Percentiles rank a stretch among this genome's conserved stretches.
These are phyloP conservation scores for Pseudogymnoascus sp. DNA, from an alignment of 2,329 filamentous ascomycete genomes.

Conservation along the genomic window DNA sequence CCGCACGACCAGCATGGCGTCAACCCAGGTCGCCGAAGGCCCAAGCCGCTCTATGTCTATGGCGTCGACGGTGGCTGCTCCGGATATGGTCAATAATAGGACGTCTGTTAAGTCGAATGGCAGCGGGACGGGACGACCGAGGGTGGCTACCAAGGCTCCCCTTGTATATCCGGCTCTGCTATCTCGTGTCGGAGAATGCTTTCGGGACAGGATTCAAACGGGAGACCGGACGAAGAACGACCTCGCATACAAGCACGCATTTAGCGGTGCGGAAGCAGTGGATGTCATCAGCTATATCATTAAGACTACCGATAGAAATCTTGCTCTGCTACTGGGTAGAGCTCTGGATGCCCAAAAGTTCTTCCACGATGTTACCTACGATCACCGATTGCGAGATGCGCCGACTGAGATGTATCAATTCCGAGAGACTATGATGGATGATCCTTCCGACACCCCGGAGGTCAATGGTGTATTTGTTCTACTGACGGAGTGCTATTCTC, in stretches of 20 bases:
- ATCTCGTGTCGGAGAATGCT: conserved; percentile 87
- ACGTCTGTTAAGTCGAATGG: conserved; percentile 27
- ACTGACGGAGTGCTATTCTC: conserved; percentile 94
- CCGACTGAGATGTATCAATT: conserved; percentile 94
- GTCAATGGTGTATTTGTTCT: conserved; percentile 97
- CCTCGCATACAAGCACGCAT: conserved; percentile 92
- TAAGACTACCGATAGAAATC: conserved; percentile 88
- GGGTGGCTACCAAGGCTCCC: conserved; percentile 52
- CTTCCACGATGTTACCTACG: conserved; percentile 98
- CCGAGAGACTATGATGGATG: conserved; percentile 82
- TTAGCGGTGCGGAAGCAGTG: conserved; percentile 90
- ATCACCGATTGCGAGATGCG: conserved; percentile 91
- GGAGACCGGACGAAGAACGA: conserved; percentile 94
- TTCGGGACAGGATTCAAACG: conserved; percentile 78
- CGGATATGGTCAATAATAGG: conserved; percentile 39
- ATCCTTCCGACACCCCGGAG: conserved; percentile 58
- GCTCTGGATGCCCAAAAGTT: conserved; percentile 96
- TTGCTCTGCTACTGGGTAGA: conserved; percentile 82
- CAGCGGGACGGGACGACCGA: conserved; percentile 18
- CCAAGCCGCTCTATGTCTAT: conserved; percentile 75
- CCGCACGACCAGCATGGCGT: conserved; percentile 54
- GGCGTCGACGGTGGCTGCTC: conserved; percentile 70
- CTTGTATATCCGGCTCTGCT: conserved; percentile 90
- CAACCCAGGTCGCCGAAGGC: conserved; percentile 29
- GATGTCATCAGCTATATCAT: conserved; percentile 96